These are phyloP conservation scores for Metschnikowia baotianmanensis DNA, from an alignment of 805 yeast species.

Conservation along the genomic window DNA sequence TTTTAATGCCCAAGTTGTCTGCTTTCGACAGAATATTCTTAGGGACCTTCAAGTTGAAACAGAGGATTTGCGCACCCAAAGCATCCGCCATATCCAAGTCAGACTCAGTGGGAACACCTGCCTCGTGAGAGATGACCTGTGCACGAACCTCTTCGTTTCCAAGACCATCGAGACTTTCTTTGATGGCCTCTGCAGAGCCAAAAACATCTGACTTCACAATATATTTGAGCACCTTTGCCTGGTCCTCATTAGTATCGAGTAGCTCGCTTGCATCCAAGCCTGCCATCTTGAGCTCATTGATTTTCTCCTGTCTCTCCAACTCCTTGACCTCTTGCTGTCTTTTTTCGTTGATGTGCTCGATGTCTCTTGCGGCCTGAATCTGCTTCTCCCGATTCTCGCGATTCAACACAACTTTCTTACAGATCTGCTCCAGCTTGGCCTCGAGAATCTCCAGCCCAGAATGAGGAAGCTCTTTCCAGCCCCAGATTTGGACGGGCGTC, in stretches of 20 bases:
- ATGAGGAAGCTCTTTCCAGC: slow-evolving; percentile 91
- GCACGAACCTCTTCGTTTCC: slow-evolving; percentile 85
- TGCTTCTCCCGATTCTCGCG: slow-evolving; percentile 54
- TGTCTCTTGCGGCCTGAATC: slow-evolving; percentile 57
- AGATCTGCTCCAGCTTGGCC: slow-evolving; percentile 69
- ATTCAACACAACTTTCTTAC: slow-evolving; percentile 70
- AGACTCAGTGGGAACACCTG: slow-evolving; percentile 65
- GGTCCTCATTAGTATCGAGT: slow-evolving; percentile 33
- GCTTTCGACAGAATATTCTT: slow-evolving; percentile 63
- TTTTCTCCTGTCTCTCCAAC: slow-evolving; percentile 49
- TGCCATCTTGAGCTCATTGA: slow-evolving; percentile 55
- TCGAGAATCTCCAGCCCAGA: slow-evolving; percentile 85
- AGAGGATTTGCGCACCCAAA: slow-evolving; percentile 62
- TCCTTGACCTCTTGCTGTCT: slow-evolving; percentile 55
- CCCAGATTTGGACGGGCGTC: slow-evolving; percentile 84
- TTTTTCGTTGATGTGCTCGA: slow-evolving; percentile 68
- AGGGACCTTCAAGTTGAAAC: slow-evolving; percentile 73
- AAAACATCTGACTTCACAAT: slow-evolving; percentile 88
- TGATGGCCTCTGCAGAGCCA: slow-evolving; percentile 93
- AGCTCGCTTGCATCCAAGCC: slow-evolving; percentile 55
- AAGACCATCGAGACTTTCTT: slow-evolving; percentile 72
- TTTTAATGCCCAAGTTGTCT: slow-evolving; percentile 49
- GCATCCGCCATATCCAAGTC: slow-evolving; percentile 42
- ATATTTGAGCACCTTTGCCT: slow-evolving; percentile 36
- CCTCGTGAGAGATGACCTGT: slow-evolving; percentile 67